A percentile compares a stretch with the other conserved stretches of the same genome.
These are phyloP conservation scores for Fusarium burgessii DNA, from an alignment of 2,329 filamentous ascomycete genomes.

Conservation along the genomic window DNA sequence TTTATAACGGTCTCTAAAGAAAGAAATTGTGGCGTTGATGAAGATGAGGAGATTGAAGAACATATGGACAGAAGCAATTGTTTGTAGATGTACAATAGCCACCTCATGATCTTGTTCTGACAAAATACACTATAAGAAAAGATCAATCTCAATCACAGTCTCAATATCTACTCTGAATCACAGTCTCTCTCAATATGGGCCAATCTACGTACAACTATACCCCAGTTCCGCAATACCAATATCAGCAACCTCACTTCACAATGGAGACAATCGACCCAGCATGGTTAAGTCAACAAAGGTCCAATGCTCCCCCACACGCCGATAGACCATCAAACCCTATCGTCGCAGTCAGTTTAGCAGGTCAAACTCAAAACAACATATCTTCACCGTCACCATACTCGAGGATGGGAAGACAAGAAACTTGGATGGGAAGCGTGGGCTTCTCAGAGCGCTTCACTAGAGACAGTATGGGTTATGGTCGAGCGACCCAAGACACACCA, in stretches of 20 bases:
- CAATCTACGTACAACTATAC: not conserved
- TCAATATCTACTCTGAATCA: not conserved
- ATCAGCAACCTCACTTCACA: not conserved
- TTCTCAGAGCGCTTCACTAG: slow-evolving; percentile 30
- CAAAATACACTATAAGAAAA: fast-evolving
- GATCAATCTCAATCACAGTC: not conserved
- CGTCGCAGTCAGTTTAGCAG: fast-evolving
- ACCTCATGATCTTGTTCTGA: not conserved
- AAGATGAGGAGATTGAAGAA: not conserved
- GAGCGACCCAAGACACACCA: not conserved
- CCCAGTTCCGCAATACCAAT: not conserved
- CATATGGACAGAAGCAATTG: not conserved
- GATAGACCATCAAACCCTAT: not conserved
- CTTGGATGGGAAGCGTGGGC: slow-evolving; percentile 39
- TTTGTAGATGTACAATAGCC: not conserved
- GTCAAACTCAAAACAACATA: not conserved
- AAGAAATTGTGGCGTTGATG: slow-evolving; percentile 3
- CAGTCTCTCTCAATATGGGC: not conserved
- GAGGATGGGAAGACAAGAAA: not conserved
- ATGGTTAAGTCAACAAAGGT: not conserved
- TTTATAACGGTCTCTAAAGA: slow-evolving; percentile 10
- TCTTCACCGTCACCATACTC: slow-evolving; percentile 3
- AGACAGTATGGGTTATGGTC: slow-evolving; percentile 17
- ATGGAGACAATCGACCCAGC: slow-evolving; percentile 24
- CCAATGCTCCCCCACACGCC: not conserved